Conservation (phyloP, 805 yeast genomes). For the Yamadazyma philogaea region DNA sequence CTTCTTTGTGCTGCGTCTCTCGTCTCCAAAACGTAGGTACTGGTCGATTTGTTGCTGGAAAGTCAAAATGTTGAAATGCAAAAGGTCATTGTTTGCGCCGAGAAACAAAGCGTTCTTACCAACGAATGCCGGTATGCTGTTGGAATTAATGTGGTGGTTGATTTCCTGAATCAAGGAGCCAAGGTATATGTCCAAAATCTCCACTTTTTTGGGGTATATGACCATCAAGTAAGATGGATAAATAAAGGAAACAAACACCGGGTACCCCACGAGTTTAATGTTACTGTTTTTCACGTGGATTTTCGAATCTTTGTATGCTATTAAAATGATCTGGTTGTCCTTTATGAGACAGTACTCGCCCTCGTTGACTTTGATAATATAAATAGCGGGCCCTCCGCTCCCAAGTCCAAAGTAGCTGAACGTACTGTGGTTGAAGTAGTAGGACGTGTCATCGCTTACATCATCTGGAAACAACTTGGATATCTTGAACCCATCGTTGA, state of each 20-base stretch:
- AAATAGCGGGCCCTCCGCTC: slow-evolving; percentile 24
- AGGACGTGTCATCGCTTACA: slow-evolving; percentile 13
- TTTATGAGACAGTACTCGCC: slow-evolving; percentile 26
- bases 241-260: slow-evolving; percentile 25
- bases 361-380: slow-evolving; percentile 17
- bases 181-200: slow-evolving; percentile 30
- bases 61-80: slow-evolving; percentile 27
- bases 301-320: slow-evolving; percentile 9
- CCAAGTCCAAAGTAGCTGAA: slow-evolving; percentile 40
- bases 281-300: slow-evolving; percentile 16
- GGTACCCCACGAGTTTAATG: slow-evolving; percentile 24
- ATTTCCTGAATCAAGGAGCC: slow-evolving; percentile 37
- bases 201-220: slow-evolving; percentile 30
- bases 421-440: slow-evolving; percentile 22
- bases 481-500: slow-evolving; percentile 11
- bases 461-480: slow-evolving; percentile 3
- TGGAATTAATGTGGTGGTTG: slow-evolving; percentile 29
- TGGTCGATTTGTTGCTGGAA: slow-evolving; percentile 37
- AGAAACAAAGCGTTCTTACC: slow-evolving; percentile 14
- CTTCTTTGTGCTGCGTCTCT: slow-evolving; percentile 15
- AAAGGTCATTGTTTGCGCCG: slow-evolving; percentile 29
- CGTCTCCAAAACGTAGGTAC: slow-evolving; percentile 22
- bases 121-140: slow-evolving; percentile 10
- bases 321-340: slow-evolving; percentile 28
- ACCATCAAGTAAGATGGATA: slow-evolving; percentile 33